Evolutionary conservation across 2,329 filamentous ascomycete species (phyloP).

Genomic region (Venturia carpophila): DNA sequence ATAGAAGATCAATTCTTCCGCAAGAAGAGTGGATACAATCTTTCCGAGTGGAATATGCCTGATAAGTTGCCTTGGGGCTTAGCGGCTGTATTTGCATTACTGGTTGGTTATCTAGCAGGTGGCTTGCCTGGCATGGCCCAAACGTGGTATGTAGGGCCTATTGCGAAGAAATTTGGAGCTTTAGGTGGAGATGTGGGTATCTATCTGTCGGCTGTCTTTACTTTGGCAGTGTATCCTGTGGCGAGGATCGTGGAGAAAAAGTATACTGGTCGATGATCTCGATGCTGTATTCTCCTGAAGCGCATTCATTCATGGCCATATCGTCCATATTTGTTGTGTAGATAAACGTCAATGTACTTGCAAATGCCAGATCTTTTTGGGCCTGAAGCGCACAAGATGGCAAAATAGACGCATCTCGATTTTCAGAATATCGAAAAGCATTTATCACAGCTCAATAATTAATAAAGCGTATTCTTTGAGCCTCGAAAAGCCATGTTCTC

Average conservation of each 20-base stretch:
- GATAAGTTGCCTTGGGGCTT: slow-evolving; percentile 36
- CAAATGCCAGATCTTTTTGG: too few relatives aligned
- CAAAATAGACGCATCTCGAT: too few relatives aligned
- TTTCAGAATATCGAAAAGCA: too few relatives aligned
- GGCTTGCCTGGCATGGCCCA: slow-evolving; percentile 53
- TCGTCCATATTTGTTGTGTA: not conserved
- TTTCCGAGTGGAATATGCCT: slow-evolving; percentile 40
- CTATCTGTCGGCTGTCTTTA: slow-evolving; percentile 26
- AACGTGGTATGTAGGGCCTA: slow-evolving; percentile 41
- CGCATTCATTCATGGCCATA: not conserved
- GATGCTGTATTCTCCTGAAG: not conserved
- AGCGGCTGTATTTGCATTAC: slow-evolving; percentile 34
- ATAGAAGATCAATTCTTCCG: slow-evolving; percentile 41
- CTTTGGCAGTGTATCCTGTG: slow-evolving; percentile 26
- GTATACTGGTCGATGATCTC: slow-evolving; percentile 17
- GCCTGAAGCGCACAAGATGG: too few relatives aligned
- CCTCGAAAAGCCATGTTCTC: too few relatives aligned
- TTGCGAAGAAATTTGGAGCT: slow-evolving; percentile 26
- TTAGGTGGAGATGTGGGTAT: slow-evolving; percentile 28
- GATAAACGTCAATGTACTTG: too few relatives aligned
- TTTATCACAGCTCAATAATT: too few relatives aligned
- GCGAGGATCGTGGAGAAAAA: slow-evolving; percentile 27
- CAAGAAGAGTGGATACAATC: slow-evolving; percentile 35
- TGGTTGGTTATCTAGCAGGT: slow-evolving; percentile 32
- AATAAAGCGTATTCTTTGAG: too few relatives aligned